phyloP scores from a whole-genome alignment of 768 basidiomycete genomes.

The Leccinum variicolor region DNA sequence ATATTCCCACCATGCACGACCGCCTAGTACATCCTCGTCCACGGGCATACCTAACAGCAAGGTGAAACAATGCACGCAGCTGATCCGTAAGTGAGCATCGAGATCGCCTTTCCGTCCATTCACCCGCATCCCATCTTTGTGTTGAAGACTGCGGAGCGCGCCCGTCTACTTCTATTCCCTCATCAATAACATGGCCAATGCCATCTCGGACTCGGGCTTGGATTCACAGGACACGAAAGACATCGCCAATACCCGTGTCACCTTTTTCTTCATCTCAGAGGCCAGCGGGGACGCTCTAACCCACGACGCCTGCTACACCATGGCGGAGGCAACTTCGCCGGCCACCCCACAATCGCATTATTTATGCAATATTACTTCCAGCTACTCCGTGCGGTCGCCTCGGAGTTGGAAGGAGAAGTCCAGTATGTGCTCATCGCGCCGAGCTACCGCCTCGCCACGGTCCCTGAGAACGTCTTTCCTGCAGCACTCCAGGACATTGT shows the following conservation, averaged over 20 bases:
- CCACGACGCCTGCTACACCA: constrained; percentile 1
- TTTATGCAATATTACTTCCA: constrained; percentile 6
- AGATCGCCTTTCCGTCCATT: constrained; percentile 13
- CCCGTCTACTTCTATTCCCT: constrained; percentile 20
- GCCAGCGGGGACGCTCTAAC: no score
- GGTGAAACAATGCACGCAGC: no score
- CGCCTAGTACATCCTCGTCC: no score
- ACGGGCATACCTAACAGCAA: no score
- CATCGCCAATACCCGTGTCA: constrained; percentile 3
- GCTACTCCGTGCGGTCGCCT: constrained; percentile 9
- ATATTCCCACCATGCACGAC: no score
- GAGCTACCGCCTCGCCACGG: no score
- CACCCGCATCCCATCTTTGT: neutral
- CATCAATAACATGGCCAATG: neutral
- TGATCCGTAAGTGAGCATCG: constrained; percentile 2
- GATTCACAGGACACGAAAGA: neutral
- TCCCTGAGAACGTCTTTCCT: no score
- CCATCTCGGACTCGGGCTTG: neutral
- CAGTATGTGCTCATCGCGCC: constrained; percentile 1
- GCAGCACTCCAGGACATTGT: no score
- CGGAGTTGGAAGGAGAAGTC: neutral
- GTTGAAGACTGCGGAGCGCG: constrained; percentile 15
- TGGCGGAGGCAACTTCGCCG: constrained; percentile 17
- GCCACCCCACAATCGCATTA: constrained; percentile 10
- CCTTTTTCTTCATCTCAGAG: constrained; percentile 13